Percentiles rank a stretch among this genome's conserved stretches.
Conservation (phyloP, 768 basidiomycete genomes). For the Lentinula lateritia region DNA sequence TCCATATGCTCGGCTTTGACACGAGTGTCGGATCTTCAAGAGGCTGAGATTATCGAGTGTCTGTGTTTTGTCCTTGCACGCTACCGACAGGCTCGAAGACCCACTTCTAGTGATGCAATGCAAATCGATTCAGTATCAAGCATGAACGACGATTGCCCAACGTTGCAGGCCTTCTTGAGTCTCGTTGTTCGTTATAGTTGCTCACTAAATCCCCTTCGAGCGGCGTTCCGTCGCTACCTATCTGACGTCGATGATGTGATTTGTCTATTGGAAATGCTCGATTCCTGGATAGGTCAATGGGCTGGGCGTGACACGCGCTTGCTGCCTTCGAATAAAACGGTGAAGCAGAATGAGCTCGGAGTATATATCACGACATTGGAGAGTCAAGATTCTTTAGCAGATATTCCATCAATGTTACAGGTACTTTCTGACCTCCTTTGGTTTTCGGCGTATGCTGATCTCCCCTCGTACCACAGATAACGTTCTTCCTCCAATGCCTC, state of each 20-base stretch:
- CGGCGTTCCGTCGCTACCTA: conserved; percentile 47
- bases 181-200: conserved; percentile 26
- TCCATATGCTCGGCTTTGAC: conserved; percentile 47
- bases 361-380: conserved; percentile 24
- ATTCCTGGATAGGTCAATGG: conserved; percentile 42
- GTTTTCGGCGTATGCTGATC: not conserved
- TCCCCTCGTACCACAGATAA: conserved; percentile 40
- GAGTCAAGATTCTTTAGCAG: not conserved
- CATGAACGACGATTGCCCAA: conserved; percentile 7
- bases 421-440: not conserved
- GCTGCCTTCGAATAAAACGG: conserved; percentile 32
- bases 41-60: conserved; percentile 54
- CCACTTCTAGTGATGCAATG: conserved; percentile 27
- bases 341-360: conserved; percentile 36
- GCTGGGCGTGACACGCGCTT: conserved; percentile 28
- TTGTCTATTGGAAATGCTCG: conserved; percentile 38
- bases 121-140: conserved; percentile 23
- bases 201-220: conserved; percentile 34
- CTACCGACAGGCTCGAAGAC: conserved; percentile 21
- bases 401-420: conserved; percentile 5
- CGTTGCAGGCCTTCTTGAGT: conserved; percentile 31
- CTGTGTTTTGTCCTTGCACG: conserved; percentile 38
- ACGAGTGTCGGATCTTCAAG: conserved; percentile 57
- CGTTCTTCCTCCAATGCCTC: conserved; percentile 56
- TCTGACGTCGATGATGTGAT: conserved; percentile 44